Conservation (phyloP, 352 stramenopile genomes). For the Phytophthora kernoviae region DNA sequence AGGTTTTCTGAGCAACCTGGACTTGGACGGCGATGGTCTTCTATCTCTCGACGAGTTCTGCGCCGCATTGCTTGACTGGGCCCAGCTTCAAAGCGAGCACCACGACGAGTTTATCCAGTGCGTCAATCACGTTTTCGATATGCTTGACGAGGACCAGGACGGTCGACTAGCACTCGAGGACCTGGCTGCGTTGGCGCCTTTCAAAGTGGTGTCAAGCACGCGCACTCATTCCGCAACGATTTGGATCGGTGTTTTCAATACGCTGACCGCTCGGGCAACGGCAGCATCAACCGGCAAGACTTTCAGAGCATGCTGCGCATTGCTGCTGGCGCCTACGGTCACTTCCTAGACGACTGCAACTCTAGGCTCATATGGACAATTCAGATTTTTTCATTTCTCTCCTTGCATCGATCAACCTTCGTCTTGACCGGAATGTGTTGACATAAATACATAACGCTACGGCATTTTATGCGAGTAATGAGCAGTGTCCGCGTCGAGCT, state of each 20-base stretch:
- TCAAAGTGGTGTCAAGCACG: conserved; percentile 21
- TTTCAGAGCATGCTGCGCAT: conserved; percentile 63
- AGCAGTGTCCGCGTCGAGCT: conserved; percentile 13
- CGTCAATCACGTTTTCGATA: conserved; percentile 49
- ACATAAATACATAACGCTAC: conserved; percentile 33
- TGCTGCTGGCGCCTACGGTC: conserved; percentile 44
- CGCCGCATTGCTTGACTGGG: conserved; percentile 72
- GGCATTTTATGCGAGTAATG: conserved; percentile 17
- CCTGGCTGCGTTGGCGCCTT: conserved; percentile 50
- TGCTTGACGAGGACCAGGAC: conserved; percentile 57
- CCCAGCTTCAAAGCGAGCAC: conserved; percentile 48
- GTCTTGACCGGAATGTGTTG: conserved; percentile 8
- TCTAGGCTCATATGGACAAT: conserved; percentile 27
- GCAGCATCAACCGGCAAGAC: conserved; percentile 45
- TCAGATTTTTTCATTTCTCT: conserved; percentile 29
- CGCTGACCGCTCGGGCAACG: conserved; percentile 42
- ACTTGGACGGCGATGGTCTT: conserved; percentile 66
- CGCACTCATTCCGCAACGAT: conserved; percentile 69
- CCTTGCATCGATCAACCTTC: conserved; percentile 10
- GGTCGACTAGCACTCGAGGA: conserved; percentile 51
- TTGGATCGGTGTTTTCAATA: conserved; percentile 63
- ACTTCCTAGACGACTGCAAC: conserved; percentile 49
- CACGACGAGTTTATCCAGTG: conserved; percentile 37
- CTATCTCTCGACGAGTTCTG: conserved; percentile 72
- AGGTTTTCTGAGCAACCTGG: conserved; percentile 61